Conservation (phyloP, 1,284 basidiomycete species). For the Leccinum laetum region DNA sequence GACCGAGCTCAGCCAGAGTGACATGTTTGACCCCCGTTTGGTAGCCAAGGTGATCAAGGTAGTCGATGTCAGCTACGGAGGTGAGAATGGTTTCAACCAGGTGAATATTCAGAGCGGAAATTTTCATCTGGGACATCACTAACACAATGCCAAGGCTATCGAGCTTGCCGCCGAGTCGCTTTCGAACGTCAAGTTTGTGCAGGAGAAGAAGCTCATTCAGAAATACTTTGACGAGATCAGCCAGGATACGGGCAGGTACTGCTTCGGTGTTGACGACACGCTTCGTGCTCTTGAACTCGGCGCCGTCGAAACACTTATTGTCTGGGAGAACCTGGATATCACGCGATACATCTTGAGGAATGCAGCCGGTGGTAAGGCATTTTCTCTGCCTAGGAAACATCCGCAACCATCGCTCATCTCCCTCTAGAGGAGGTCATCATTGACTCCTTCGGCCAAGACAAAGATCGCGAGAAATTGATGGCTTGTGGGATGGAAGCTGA, state of each 20-base stretch:
- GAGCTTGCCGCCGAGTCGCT: slow-evolving; percentile 96
- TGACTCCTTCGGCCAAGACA: slow-evolving; percentile 82
- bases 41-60: slow-evolving; percentile 94
- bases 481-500: slow-evolving; percentile 11
- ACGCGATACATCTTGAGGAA: slow-evolving; percentile 86
- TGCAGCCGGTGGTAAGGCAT: slow-evolving; percentile 76
- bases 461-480: slow-evolving; percentile 89
- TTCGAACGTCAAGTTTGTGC: slow-evolving; percentile 98
- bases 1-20: slow-evolving; percentile 94
- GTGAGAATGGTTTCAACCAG: slow-evolving; percentile 99
- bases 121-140: slow-evolving; percentile 1
- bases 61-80: slow-evolving; percentile 98
- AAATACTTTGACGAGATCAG: slow-evolving; percentile 99
- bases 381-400: neutral
- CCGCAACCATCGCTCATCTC: neutral
- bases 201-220: slow-evolving; percentile 98
- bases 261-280: slow-evolving; percentile 98
- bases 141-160: slow-evolving; percentile 69
- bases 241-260: slow-evolving; percentile 96
- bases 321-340: slow-evolving; percentile 97
- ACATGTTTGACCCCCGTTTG: slow-evolving; percentile 94
- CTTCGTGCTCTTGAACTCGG: slow-evolving; percentile 97
- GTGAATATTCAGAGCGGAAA: slow-evolving; percentile 37
- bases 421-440: slow-evolving; percentile 78
- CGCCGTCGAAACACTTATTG: slow-evolving; percentile 95